Base-by-base conservation (phyloP, 768 basidiomycete genomes). In the Agrocybe chaxingu region DNA sequence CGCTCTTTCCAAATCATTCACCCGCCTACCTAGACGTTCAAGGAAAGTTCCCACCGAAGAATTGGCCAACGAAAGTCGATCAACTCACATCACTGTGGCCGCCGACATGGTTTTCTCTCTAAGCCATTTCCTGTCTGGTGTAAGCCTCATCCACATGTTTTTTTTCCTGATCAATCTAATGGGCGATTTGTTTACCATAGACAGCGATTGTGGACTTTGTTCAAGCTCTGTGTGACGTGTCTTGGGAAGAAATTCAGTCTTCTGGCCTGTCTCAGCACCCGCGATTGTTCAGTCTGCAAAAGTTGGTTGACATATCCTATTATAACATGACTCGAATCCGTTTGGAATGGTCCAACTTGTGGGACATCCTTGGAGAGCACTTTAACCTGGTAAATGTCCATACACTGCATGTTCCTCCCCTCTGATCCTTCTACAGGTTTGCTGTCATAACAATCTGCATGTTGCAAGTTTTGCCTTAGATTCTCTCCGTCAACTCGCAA, bases 241-340 rank as follows among this genome's bases (percentile, higher is more conserved):
- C 97, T 35, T 98, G 96, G 96, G 93, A 98, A 66, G 97, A 99
- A 70, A 99, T 99, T 34, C 93, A 97, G 66, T 95, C 94, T 0
- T 98, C 97, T 0, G 94, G 94, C 12, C 71, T 93, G 29, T 96
- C 96, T 3, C 87, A 95, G 54, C 89, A 93, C 64, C 96, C 97
- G 1, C 84, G 97, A 19, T 74, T 98, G 50, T 99, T 98, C 78
- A 96, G 95, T 67, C 71, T 99, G 50, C 95, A 98, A 68, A 99
- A 98, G 70, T 76, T 99, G 33, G 96, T 98, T 36, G 97, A 99
- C 64, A 98, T 99, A 48, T 97, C 95, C 7, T 99, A 99, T 68
- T 99, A 99, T 72, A 99, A 99, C 70, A 99, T 99, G 97, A 87
- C 77, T 55, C 87, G 97, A 42, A 98, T 99, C 63, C 91, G 97